Evolutionary conservation across 2,329 filamentous ascomycete genomes (phyloP).

Genomic region (Cryphonectria japonica): DNA sequence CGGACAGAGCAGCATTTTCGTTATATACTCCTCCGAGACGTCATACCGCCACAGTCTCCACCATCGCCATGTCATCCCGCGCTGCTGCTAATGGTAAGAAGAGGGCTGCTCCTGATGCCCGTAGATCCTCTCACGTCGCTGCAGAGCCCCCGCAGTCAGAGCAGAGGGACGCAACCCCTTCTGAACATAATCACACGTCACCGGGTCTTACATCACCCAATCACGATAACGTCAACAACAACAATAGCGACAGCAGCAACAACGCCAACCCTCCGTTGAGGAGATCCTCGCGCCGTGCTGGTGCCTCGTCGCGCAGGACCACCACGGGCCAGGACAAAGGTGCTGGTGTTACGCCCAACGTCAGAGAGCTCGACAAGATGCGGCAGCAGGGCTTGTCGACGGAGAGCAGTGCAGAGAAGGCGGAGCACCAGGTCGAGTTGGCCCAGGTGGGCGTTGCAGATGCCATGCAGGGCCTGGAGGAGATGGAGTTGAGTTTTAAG

Average conservation of each 20-base stretch:
- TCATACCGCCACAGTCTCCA: slow-evolving; percentile 18
- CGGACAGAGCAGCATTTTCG: not conserved
- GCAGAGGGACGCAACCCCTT: not conserved
- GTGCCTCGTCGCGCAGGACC: not conserved
- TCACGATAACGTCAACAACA: not conserved
- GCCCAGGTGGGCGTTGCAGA: slow-evolving; percentile 40
- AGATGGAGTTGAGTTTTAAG: slow-evolving; percentile 54
- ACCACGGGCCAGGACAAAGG: not conserved
- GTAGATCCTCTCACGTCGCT: not conserved
- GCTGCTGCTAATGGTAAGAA: slow-evolving; percentile 10
- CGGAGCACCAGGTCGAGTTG: not conserved
- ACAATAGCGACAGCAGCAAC: not conserved
- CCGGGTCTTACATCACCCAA: not conserved
- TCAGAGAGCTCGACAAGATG: not conserved
- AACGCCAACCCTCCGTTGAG: not conserved
- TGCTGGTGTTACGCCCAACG: not conserved
- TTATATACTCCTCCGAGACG: slow-evolving; percentile 15
- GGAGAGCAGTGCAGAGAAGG: not conserved
- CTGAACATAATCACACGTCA: not conserved
- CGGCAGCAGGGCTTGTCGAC: not conserved
- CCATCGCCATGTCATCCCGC: slow-evolving; percentile 22
- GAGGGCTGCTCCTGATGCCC: not conserved
- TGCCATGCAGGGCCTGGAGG: slow-evolving; percentile 49
- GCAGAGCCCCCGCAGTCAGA: not conserved
- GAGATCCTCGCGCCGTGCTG: slow-evolving; percentile 21